Conservation (phyloP, 345 rosid genomes). For the Camelina hispida region DNA sequence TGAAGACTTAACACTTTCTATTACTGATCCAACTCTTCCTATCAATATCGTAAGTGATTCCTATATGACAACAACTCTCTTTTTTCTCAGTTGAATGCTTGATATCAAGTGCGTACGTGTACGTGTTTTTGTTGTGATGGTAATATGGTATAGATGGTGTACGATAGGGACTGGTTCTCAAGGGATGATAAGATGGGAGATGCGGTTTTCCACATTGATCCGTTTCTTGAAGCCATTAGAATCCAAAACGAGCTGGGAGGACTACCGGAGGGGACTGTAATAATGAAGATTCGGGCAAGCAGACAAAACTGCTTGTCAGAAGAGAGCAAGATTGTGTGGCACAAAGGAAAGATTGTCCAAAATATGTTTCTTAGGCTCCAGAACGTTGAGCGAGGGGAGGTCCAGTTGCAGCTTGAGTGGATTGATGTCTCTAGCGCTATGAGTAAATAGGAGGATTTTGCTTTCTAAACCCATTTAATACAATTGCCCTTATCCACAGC, state of each 20-base stretch:
- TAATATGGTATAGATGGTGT: conserved; percentile 68
- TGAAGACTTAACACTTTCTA: conserved; percentile 77
- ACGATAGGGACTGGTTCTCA: conserved; percentile 69
- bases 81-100: conserved; percentile 13
- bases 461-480: conserved; percentile 1
- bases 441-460: not conserved
- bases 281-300: conserved; percentile 53
- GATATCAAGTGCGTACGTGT: not conserved
- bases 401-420: conserved; percentile 68
- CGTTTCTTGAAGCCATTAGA: conserved; percentile 53
- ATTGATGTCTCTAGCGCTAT: conserved; percentile 46
- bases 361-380: conserved; percentile 56
- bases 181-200: conserved; percentile 89
- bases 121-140: not conserved
- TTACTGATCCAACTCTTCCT: conserved; percentile 65
- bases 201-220: conserved; percentile 60
- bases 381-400: conserved; percentile 68
- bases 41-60: conserved; percentile 62
- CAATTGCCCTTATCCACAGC: too few relatives aligned
- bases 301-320: conserved; percentile 63
- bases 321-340: conserved; percentile 63
- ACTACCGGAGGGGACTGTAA: conserved; percentile 57
- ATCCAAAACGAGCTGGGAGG: conserved; percentile 47
- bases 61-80: not conserved
- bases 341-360: conserved; percentile 60